Evolutionary conservation across 345 rosid genomes (phyloP).

Genomic region (Alliaria petiolata): DNA sequence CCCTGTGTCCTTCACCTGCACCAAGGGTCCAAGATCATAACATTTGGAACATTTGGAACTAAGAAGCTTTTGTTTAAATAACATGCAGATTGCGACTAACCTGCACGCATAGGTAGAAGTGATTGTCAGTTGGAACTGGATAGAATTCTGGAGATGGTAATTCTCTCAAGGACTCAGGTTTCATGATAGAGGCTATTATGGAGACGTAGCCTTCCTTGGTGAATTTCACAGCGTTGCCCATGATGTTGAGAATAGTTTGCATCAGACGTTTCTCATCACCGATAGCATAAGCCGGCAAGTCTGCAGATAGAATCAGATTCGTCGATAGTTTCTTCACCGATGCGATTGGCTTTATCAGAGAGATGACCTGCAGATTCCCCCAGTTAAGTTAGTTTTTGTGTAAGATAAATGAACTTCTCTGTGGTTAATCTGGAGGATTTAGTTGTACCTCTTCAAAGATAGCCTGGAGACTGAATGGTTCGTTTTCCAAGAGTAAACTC

Average conservation of each 20-base stretch:
- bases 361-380: conserved; percentile 46
- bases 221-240: conserved; percentile 92
- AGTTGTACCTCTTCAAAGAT: conserved; percentile 67
- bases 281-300: conserved; percentile 65
- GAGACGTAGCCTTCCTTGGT: conserved; percentile 82
- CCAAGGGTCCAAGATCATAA: neutral
- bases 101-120: conserved; percentile 81
- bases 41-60: neutral
- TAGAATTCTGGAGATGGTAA: conserved; percentile 63
- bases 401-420: neutral
- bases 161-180: conserved; percentile 69
- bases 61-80: neutral
- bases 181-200: conserved; percentile 67
- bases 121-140: conserved; percentile 54
- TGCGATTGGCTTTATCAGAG: conserved; percentile 77
- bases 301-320: conserved; percentile 60
- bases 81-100: conserved; percentile 30
- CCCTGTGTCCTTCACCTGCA: conserved; percentile 87
- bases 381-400: neutral
- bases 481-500: conserved; percentile 64
- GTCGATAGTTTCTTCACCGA: conserved; percentile 69
- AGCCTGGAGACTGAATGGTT: conserved; percentile 60
- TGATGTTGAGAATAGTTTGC: conserved; percentile 77
- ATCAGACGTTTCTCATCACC: conserved; percentile 89
- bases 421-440: neutral